These are phyloP conservation scores for Neurospora cerealis DNA, from an alignment of 495 filamentous ascomycete genomes.

Conservation along the genomic window DNA sequence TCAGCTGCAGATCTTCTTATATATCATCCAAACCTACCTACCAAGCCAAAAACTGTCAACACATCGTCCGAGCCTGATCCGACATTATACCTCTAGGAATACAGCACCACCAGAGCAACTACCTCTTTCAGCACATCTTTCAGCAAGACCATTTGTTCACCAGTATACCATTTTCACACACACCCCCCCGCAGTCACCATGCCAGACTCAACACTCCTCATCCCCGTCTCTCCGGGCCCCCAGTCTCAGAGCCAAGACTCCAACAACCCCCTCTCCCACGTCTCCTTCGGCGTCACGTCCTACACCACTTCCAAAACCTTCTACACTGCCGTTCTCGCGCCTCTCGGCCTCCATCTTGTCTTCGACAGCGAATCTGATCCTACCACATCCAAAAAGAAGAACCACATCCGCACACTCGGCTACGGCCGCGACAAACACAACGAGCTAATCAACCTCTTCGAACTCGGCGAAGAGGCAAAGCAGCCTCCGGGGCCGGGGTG, in stretches of 20 bases:
- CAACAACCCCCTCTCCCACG: slow-evolving; percentile 21
- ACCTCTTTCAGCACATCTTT: neutral
- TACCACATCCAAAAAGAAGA: neutral
- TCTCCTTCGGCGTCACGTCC: slow-evolving; percentile 23
- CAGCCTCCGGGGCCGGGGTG: slow-evolving; percentile 18
- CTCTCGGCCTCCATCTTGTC: slow-evolving; percentile 23
- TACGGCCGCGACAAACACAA: slow-evolving; percentile 18
- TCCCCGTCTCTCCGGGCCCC: neutral
- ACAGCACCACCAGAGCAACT: neutral
- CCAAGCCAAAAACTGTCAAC: neutral
- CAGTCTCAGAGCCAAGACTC: neutral
- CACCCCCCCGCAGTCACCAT: neutral
- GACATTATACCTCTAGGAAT: neutral
- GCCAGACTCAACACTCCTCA: neutral
- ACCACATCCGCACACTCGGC: slow-evolving; percentile 16
- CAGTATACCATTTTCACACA: neutral
- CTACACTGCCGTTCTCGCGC: slow-evolving; percentile 19
- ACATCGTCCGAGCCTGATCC: neutral
- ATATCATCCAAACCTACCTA: neutral
- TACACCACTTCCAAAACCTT: slow-evolving; percentile 22
- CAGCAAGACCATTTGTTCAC: neutral
- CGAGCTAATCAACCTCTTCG: slow-evolving; percentile 27
- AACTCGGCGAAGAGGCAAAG: slow-evolving; percentile 9
- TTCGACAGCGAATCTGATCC: slow-evolving; percentile 20
- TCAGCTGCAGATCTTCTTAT: neutral